These are phyloP conservation scores for Salix koriyanagi DNA, from an alignment of 345 rosid species.

Conservation along the genomic window DNA sequence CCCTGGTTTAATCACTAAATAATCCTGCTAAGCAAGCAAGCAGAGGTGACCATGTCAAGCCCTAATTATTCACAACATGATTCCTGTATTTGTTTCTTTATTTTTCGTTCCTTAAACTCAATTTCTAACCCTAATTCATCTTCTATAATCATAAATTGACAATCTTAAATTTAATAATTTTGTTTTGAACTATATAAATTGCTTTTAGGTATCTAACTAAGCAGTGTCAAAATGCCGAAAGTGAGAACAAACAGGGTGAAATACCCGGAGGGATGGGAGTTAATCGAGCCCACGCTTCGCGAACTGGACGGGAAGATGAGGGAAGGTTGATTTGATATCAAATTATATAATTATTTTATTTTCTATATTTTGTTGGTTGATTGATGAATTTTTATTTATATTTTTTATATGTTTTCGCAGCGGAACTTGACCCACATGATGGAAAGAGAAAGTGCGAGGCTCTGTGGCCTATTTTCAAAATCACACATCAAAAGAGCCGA, in stretches of 20 bases:
- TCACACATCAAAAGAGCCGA: constrained; percentile 69
- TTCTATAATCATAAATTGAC: too few relatives aligned
- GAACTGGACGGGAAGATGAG: constrained; percentile 74
- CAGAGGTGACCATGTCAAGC: too few relatives aligned
- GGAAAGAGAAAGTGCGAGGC: constrained; percentile 79
- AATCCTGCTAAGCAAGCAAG: too few relatives aligned
- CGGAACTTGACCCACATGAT: constrained; percentile 72
- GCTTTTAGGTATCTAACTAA: too few relatives aligned
- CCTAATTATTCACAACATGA: too few relatives aligned
- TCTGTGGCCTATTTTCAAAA: constrained; percentile 73
- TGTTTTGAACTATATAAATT: too few relatives aligned
- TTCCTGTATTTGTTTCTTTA: too few relatives aligned
- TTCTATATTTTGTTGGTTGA: neutral
- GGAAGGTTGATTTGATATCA: constrained; percentile 48
- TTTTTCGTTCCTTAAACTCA: too few relatives aligned
- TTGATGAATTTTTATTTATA: too few relatives aligned
- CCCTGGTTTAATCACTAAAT: too few relatives aligned
- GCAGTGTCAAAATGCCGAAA: constrained; percentile 54
- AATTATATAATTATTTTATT: neutral
- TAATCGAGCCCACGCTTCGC: constrained; percentile 77
- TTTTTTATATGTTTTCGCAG: constrained; percentile 24
- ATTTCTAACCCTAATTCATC: too few relatives aligned
- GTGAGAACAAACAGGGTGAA: constrained; percentile 66
- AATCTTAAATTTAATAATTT: too few relatives aligned
- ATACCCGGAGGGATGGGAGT: constrained; percentile 85